Base-by-base conservation (phyloP, 176 grass and related monocot genomes). In the Rhynchospora pubera region DNA sequence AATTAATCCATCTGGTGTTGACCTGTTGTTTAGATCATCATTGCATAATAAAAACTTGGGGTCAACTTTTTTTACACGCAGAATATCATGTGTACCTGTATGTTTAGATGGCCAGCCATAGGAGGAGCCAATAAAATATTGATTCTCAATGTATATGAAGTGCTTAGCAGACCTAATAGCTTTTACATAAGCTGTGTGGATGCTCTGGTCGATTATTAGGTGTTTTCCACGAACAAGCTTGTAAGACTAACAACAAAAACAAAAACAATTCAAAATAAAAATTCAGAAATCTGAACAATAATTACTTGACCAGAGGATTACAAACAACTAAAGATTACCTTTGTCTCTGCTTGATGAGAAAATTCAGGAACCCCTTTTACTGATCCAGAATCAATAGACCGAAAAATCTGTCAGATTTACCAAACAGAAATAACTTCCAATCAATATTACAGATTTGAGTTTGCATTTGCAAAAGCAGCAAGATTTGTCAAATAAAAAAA, bases 141-240 rank as follows among this genome's bases (percentile, higher is more conserved):
- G 95, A 45, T 98, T 98, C 87, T 94, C 95, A 77, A 98, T 93
- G 62, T 98, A 98, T 81, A 98, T 82, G 62, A 94, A 98, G 78
- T 92, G 90, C 9, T 94, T 89, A 6, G 95, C 92, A 70, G 90
- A 93, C 82, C 95, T 93, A 39, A 94, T 94, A 50, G 92, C 95
- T 78, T 93, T 94, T 23, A 98, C 85, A 77, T 98, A 98, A 32
- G 95, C 92, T 11, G 85, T 94, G 65, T 98, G 92, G 92, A 98
- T 94, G 84, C 90, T 98, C 78, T 91, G 90, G 78, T 98, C 95
- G 58, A 98, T 95, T 86, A 89, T 88, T 67, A 98, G 64, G 84
- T 98, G 88, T 78, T 98, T 98, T n/a, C 88, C 90, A 48, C 95
- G 90, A 12, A 92, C 84, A 85, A 98, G 95, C 87, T 98, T 98